Base-by-base conservation (phyloP, 2,329 filamentous ascomycete genomes). In the Allantophomopsis cytisporea region DNA sequence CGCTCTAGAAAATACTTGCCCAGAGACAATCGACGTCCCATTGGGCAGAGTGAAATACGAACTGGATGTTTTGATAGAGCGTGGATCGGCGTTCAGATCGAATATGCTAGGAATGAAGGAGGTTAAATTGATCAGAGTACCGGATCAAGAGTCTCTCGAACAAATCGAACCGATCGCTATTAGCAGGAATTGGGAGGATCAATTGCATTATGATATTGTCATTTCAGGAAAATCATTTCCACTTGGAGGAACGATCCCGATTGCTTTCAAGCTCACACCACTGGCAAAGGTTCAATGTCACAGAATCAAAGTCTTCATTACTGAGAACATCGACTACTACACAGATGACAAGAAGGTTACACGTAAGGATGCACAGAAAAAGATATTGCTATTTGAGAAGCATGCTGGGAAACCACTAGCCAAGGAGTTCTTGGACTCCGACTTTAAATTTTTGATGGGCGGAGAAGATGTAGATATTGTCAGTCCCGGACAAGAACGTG, bases 221-320 rank as follows among this genome's bases (percentile, higher is more conserved):
- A 83, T 84, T 21, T 83, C 79, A 4, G 80, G 80, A 23, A 84
- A 84, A 65, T 82, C 80, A 0, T 85, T 85, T 48, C 79, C 80
- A 0, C 58, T 84, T 5, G 80, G 80, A 8, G 70, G 76, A 2
- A 76, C 79, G 47, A 76, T 85, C 6, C 80, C 80, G 0, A 83
- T 85, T 42, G 79, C 80, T 2, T 84, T 85, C 64, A 84, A 83
- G 53, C 63, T 85, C 38, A 84, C 79, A 2, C 80, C 80, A 1
- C 56, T 84, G 38, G 79, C 80, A 5, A 84, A 85, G 56, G 79
- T 84, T 7, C 76, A 82, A 54, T 81, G 79, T 48, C 80, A 84
- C 51, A 67, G 80, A 33, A 81, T 85, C 56, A 83, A 82, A 52
- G 77, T 84, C 1, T 79, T 75, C 45, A 70, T 84, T 15, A 83